These are phyloP conservation scores for Picea sitchensis DNA, from an alignment of 75 land plant species.

Conservation along the genomic window DNA sequence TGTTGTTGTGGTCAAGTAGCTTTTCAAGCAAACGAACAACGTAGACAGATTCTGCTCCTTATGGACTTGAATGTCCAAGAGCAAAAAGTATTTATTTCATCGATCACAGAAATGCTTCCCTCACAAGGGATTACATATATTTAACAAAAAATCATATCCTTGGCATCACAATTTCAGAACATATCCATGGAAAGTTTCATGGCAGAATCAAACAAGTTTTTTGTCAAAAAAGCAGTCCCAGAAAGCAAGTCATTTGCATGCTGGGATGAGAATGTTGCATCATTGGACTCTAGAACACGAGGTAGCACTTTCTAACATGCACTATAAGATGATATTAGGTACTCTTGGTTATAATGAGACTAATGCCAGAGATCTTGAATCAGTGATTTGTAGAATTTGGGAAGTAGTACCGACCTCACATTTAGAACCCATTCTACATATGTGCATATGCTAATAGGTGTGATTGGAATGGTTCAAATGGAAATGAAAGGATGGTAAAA, in stretches of 20 bases:
- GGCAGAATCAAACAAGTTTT: slow-evolving; percentile 1
- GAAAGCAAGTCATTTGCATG: background rate
- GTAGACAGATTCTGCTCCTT: too few species aligned
- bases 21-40: too few species aligned
- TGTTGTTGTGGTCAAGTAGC: slow-evolving; percentile 24
- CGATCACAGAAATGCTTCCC: background rate
- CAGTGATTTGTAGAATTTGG: slow-evolving; percentile 64
- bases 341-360: slow-evolving; percentile 15
- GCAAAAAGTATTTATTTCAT: too few species aligned
- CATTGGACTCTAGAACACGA: slow-evolving; percentile 13
- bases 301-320: slow-evolving; percentile 10
- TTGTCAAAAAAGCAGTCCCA: background rate
- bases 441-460: slow-evolving; percentile 67
- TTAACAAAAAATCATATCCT: background rate
- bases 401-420: slow-evolving; percentile 39
- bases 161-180: too few species aligned
- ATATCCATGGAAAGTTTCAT: background rate
- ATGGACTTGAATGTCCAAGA: too few species aligned
- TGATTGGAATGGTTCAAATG: slow-evolving; percentile 32
- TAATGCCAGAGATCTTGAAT: slow-evolving; percentile 20
- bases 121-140: background rate
- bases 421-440: slow-evolving; percentile 50
- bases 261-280: background rate
- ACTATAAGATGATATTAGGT: background rate
- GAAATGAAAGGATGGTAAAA: slow-evolving; percentile 48